Evolutionary conservation across 768 basidiomycete species (phyloP), one percentile per base, ranked within the genome.

Genomic region (Boletus rubescentipes): DNA sequence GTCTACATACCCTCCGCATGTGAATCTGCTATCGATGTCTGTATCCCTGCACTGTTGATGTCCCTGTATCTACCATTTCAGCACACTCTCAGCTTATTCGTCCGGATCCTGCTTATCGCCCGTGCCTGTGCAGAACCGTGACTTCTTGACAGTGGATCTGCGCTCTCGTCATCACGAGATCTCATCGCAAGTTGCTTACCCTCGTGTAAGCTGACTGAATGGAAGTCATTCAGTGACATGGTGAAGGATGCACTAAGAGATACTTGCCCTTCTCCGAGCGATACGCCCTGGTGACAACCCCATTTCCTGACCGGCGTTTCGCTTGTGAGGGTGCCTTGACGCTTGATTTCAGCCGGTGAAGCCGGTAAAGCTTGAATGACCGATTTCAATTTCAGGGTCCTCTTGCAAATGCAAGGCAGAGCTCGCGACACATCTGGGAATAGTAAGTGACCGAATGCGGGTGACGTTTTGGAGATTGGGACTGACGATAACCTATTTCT

Each of bases 1-100:
- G 44, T 58, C 61, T 46, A 38, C 57, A 71, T 71, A 67, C 59
- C 67, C 52, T 46, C 49, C 37, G 40, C 61, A 68, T 55, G 56
- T 59, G 57, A 64, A 52, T 49, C 37, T 58, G 45, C 41, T 54
- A 52, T 57, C 55, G 44, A 63, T 59, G 53, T 50, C 47, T 66
- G 62, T 71, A 64, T 59, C 55, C 53, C 49, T 64, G 52, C 53
- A 47, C 38, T 34, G 51, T 64, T 59, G 57, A 58, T 70, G 61
- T 48, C 61, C 55, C 46, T 69, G 59, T 68, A 65, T 60, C 63
- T 53, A 63, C 60, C 47, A 48, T 49, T 23, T 57, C 54, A 46
- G 56, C 55, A 46, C 36, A 4, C 46, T 64, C 32, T 26, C 61
- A 52, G 51, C 50, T 26, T 44, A 58, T 55, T 61, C 51, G 46